Percentiles rank a stretch among this genome's conserved stretches.
phyloP scores from a whole-genome alignment of 169 alveolate genomes.

The Toxoplasma gondii region DNA sequence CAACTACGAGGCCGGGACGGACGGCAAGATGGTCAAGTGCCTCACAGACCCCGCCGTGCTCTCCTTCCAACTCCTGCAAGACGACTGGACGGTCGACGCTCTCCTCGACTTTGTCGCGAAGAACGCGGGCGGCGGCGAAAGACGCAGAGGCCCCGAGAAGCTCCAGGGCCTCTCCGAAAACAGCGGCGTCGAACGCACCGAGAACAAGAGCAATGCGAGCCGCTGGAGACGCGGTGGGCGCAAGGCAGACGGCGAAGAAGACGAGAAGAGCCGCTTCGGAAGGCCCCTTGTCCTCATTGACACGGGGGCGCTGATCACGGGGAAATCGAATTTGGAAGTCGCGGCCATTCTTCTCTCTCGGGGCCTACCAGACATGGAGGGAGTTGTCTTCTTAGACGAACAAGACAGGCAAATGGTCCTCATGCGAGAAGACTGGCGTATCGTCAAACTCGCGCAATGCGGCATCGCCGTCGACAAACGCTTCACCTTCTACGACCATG shows the following conservation, averaged over 20 bases:
- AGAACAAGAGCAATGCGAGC: neutral
- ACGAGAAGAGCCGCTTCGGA: neutral
- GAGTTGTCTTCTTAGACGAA: slow-evolving; percentile 70
- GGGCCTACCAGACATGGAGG: slow-evolving; percentile 59
- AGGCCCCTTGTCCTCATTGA: slow-evolving; percentile 81
- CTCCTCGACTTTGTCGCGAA: slow-evolving; percentile 72
- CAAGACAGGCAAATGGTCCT: slow-evolving; percentile 75
- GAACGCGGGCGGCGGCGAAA: slow-evolving; percentile 38
- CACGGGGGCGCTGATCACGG: slow-evolving; percentile 88
- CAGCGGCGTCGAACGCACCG: neutral
- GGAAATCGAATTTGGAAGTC: slow-evolving; percentile 81
- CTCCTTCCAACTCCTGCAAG: slow-evolving; percentile 69
- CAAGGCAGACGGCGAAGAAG: neutral
- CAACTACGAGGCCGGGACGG: slow-evolving; percentile 88
- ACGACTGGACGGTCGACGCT: slow-evolving; percentile 47
- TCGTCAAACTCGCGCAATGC: slow-evolving; percentile 84
- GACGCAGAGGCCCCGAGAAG: neutral
- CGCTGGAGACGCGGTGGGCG: slow-evolving; percentile 8
- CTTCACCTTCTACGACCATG: slow-evolving; percentile 92
- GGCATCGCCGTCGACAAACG: slow-evolving; percentile 86
- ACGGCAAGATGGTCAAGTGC: slow-evolving; percentile 84
- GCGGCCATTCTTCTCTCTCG: slow-evolving; percentile 73
- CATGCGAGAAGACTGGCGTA: slow-evolving; percentile 74
- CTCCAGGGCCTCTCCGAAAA: neutral
- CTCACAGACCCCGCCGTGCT: slow-evolving; percentile 79